Base-by-base conservation (phyloP, 345 rosid genomes). In the Ricinus communis region DNA sequence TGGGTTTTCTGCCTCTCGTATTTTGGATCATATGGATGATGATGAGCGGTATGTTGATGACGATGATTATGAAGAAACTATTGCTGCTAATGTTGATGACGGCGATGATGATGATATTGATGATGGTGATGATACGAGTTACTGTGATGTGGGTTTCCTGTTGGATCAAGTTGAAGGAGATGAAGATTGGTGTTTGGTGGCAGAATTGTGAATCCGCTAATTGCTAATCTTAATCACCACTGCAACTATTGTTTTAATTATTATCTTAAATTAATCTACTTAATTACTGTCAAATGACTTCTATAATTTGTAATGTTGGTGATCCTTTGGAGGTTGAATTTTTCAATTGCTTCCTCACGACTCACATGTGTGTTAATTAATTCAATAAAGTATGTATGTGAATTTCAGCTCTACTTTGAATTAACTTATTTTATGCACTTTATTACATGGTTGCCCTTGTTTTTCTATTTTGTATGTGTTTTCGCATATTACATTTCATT, bases 121-220 rank as follows among this genome's bases (percentile, higher is more conserved):
- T 25, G 70, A 68, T 46, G 79, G 71, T 8, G 61, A 67, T 0
- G 59, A 43, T 8, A 61, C 36, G 45, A 71, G 70, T 30, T 79
- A 49, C 33, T 73, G 49, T 50, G 86, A 85, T 28, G 85, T 77
- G 71, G 88, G 79, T 60, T 66, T 74, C 40, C 36, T 62, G 77
- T 68, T 78, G 33, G 82, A 79, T 47, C 71, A 69, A 65, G 71
- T 74, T 46, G 87, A 84, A 47, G 87, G 65, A 64, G 88, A 85
- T 31, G 86, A 86, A 69, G 91, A 72, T 68, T 91, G 92, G 88
- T 82, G 77, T 61, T 63, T 83, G 61, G 85, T 93, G 62, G 85
- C 74, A 50, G 71, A 75, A 71, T 77, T 76, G 78, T 80, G 61
- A 81, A 65, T 12, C n/a, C 38, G 6, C 38, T 33, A 33, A 33